Percentiles rank a stretch among this genome's conserved stretches.
phyloP scores from a whole-genome alignment of 345 rosid species.

The Populus deltoides region DNA sequence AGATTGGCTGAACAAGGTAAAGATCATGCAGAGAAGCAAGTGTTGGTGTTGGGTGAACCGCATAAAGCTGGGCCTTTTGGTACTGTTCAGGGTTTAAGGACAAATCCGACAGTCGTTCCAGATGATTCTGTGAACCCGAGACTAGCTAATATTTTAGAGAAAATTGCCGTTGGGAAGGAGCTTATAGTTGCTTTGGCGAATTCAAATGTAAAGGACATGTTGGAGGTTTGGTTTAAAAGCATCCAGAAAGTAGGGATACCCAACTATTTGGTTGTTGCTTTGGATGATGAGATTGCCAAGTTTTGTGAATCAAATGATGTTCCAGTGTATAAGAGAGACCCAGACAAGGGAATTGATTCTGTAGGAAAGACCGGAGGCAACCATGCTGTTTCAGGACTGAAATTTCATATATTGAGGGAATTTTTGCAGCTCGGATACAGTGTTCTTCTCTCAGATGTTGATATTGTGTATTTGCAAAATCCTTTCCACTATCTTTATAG shows the following conservation, averaged over 20 bases:
- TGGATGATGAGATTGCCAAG: conserved; percentile 28
- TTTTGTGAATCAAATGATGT: conserved; percentile 27
- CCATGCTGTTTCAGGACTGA: conserved; percentile 30
- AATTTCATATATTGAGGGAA: conserved; percentile 31
- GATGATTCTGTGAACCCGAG: conserved; percentile 30
- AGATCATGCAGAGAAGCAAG: conserved; percentile 29
- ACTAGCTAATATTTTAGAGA: conserved; percentile 21
- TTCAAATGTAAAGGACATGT: conserved; percentile 29
- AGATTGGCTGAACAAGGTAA: conserved; percentile 24
- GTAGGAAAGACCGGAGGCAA: conserved; percentile 30
- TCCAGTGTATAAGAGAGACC: conserved; percentile 29
- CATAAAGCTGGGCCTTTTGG: conserved; percentile 35
- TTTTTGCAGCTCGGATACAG: conserved; percentile 31
- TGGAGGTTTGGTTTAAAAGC: conserved; percentile 31
- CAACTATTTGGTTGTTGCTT: conserved; percentile 32
- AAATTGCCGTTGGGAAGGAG: conserved; percentile 24
- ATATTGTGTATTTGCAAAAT: conserved; percentile 29
- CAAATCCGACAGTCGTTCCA: conserved; percentile 24
- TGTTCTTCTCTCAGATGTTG: conserved; percentile 35
- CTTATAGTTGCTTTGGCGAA: conserved; percentile 33
- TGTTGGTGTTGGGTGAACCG: conserved; percentile 18
- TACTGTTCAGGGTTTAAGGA: conserved; percentile 26
- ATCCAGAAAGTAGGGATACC: conserved; percentile 26
- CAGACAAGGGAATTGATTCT: conserved; percentile 20
- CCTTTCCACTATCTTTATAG: conserved; percentile 27